A percentile compares a stretch with the other conserved stretches of the same genome.
Evolutionary conservation across 2,329 filamentous ascomycete genomes (phyloP).

Genomic region (Hirsutella minnesotensis): DNA sequence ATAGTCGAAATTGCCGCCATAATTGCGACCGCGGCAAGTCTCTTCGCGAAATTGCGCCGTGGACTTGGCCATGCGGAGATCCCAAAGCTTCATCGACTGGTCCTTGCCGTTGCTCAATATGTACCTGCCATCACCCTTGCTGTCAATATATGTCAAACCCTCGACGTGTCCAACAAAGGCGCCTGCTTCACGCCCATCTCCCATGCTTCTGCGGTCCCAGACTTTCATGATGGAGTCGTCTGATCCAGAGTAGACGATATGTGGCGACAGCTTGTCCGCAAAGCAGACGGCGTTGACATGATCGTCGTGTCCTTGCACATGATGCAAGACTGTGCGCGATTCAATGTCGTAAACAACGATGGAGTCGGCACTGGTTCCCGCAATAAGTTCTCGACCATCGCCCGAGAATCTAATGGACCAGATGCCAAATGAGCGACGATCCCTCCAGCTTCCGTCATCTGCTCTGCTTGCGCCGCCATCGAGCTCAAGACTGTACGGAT

Average conservation of each 20-base stretch:
- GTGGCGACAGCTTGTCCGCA: conserved; percentile 75
- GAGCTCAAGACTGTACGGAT: conserved; percentile 71
- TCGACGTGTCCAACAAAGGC: conserved; percentile 57
- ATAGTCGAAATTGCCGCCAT: conserved; percentile 58
- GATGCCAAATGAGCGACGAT: conserved; percentile 44
- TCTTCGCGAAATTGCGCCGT: conserved; percentile 49
- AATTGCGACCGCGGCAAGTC: conserved; percentile 41
- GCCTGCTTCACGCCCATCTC: conserved; percentile 60
- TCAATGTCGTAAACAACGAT: conserved; percentile 93
- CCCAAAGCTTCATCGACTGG: conserved; percentile 96
- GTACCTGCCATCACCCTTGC: conserved; percentile 63
- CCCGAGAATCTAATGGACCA: conserved; percentile 91
- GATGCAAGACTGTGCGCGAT: conserved; percentile 59
- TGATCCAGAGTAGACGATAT: conserved; percentile 91
- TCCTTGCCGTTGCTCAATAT: conserved; percentile 92
- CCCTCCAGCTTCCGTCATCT: conserved; percentile 13
- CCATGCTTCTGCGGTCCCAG: conserved; percentile 90
- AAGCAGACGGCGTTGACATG: conserved; percentile 98
- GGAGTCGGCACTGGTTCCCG: conserved; percentile 66
- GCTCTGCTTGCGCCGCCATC: conserved; percentile 11
- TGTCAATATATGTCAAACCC: conserved; percentile 57
- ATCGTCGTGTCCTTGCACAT: conserved; percentile 65
- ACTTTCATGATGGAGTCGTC: conserved; percentile 92
- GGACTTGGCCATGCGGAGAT: conserved; percentile 78
- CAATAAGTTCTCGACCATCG: conserved; percentile 81